Conservation (phyloP, 495 filamentous ascomycete species). For the Daldinia childiae region DNA sequence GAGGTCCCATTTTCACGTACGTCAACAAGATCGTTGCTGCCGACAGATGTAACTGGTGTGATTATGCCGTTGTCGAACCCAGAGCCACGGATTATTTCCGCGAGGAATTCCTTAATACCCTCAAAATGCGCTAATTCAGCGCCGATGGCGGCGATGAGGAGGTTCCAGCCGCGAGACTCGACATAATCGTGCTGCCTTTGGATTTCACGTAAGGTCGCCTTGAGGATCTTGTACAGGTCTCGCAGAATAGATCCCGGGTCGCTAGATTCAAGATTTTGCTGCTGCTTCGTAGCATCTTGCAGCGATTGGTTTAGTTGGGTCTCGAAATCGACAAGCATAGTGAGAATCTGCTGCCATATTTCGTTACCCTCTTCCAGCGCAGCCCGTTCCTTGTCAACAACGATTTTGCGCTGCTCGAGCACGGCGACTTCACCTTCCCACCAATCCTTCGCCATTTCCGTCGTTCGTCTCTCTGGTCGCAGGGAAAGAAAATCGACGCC, state of each 20-base stretch:
- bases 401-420: slow-evolving; percentile 64
- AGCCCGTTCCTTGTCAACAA: slow-evolving; percentile 71
- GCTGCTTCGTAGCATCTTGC: slow-evolving; percentile 37
- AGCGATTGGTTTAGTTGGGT: slow-evolving; percentile 66
- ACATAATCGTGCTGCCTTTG: slow-evolving; percentile 68
- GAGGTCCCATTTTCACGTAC: slow-evolving; percentile 15
- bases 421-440: slow-evolving; percentile 73
- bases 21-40: slow-evolving; percentile 22
- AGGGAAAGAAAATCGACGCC: slow-evolving; percentile 64
- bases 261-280: slow-evolving; percentile 5
- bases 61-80: slow-evolving; percentile 45
- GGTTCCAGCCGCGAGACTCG: slow-evolving; percentile 78
- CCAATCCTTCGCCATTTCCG: slow-evolving; percentile 79
- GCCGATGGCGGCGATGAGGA: slow-evolving; percentile 86
- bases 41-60: slow-evolving; percentile 27
- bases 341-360: slow-evolving; percentile 78
- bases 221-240: slow-evolving; percentile 64
- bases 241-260: slow-evolving; percentile 50
- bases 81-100: slow-evolving; percentile 55
- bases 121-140: slow-evolving; percentile 87
- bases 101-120: slow-evolving; percentile 73
- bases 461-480: slow-evolving; percentile 73
- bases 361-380: slow-evolving; percentile 86
- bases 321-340: slow-evolving; percentile 75
- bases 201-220: slow-evolving; percentile 65